Conservation (phyloP, 257 asterid species). For the Euphrasia confusa region DNA sequence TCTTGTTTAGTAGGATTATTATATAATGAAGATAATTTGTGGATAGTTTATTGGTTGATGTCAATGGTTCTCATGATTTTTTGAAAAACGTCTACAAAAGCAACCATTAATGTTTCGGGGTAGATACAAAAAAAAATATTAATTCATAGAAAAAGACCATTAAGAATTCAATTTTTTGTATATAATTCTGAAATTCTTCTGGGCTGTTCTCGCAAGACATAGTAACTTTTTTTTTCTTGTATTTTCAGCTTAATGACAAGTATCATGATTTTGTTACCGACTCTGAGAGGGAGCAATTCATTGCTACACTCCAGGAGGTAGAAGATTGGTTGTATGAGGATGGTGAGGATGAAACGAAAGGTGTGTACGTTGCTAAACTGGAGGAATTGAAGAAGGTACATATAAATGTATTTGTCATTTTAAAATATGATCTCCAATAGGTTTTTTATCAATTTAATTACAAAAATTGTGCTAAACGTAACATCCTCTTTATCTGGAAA, state of each 20-base stretch:
- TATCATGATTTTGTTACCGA: constrained; percentile 58
- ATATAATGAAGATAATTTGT: too few relatives aligned
- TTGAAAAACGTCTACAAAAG: too few relatives aligned
- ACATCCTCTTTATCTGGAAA: background rate
- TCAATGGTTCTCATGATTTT: too few relatives aligned
- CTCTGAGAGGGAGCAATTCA: constrained; percentile 57
- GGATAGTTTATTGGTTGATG: too few relatives aligned
- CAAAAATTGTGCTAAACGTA: background rate
- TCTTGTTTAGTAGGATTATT: background rate
- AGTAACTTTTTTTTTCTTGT: background rate
- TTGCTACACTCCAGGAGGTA: constrained; percentile 65
- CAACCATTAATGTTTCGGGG: too few relatives aligned
- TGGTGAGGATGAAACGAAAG: constrained; percentile 80
- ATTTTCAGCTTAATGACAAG: constrained; percentile 58
- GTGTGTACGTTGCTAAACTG: constrained; percentile 59
- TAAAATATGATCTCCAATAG: too few relatives aligned
- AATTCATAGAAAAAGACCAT: too few relatives aligned
- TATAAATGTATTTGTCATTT: background rate
- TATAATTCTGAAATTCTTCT: background rate
- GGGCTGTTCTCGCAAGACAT: background rate
- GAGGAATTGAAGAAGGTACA: constrained; percentile 61
- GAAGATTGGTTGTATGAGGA: constrained; percentile 96
- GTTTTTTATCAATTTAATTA: background rate
- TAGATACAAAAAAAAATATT: too few relatives aligned
- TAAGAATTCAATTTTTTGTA: background rate